Percentiles rank a stretch among this genome's conserved stretches.
Evolutionary conservation across 495 filamentous ascomycete genomes (phyloP).

Genomic region (Aspergillus diversus): DNA sequence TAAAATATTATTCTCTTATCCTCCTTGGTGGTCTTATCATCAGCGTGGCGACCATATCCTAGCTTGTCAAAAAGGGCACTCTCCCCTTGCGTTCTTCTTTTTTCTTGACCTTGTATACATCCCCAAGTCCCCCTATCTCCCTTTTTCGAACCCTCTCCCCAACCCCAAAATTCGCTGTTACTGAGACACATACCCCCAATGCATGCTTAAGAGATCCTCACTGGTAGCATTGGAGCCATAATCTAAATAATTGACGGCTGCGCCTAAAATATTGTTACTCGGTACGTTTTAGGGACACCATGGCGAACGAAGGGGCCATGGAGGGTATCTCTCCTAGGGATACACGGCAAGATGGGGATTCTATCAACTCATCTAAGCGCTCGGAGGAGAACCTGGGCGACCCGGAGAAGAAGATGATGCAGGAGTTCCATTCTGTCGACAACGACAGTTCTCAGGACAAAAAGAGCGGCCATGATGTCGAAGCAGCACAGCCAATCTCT

Average conservation of each 20-base stretch:
- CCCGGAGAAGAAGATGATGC: slow-evolving; percentile 49
- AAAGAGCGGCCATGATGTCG: slow-evolving; percentile 33
- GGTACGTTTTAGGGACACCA: neutral
- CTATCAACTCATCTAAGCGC: neutral
- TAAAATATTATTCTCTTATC: neutral
- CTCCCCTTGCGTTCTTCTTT: neutral
- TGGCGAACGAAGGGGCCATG: slow-evolving; percentile 10
- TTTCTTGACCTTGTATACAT: neutral
- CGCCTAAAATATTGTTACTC: neutral
- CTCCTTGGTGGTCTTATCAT: neutral
- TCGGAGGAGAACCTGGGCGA: slow-evolving; percentile 46
- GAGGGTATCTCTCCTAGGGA: slow-evolving; percentile 16
- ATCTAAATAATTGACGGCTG: neutral
- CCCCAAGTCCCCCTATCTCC: too few species aligned
- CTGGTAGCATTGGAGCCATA: neutral
- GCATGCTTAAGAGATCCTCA: neutral
- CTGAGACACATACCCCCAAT: neutral
- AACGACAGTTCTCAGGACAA: slow-evolving; percentile 42
- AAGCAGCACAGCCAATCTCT: slow-evolving; percentile 31
- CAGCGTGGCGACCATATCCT: neutral
- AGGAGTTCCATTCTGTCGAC: slow-evolving; percentile 30
- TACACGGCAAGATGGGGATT: slow-evolving; percentile 6
- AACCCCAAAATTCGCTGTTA: too few species aligned
- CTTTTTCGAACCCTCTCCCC: too few species aligned
- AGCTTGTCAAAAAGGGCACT: neutral